Conservation (phyloP, 106 monocot genomes). For the Dendrobium huoshanense region DNA sequence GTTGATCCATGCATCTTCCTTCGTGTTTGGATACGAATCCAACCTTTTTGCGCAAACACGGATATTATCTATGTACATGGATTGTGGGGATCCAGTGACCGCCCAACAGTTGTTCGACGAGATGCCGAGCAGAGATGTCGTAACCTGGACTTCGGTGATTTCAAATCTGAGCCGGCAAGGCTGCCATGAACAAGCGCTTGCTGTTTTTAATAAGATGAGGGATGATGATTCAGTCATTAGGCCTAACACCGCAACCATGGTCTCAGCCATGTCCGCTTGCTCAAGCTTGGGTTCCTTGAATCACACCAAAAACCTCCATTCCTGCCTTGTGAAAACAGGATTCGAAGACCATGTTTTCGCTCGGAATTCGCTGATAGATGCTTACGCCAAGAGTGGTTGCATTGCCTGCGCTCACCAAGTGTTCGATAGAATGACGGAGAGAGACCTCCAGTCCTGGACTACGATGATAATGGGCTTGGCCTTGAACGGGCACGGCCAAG, state of each 20-base stretch:
- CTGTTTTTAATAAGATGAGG: constrained; percentile 42
- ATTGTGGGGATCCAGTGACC: constrained; percentile 9
- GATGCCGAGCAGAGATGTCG: constrained; percentile 37
- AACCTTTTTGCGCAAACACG: constrained; percentile 48
- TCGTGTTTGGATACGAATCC: constrained; percentile 20
- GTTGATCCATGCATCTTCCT: constrained; percentile 28
- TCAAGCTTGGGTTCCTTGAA: constrained; percentile 35
- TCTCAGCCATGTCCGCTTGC: constrained; percentile 37
- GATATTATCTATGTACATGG: constrained; percentile 29
- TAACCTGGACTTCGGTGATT: constrained; percentile 42
- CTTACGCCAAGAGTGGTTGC: constrained; percentile 56
- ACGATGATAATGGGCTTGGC: constrained; percentile 46
- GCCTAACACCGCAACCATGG: constrained; percentile 45
- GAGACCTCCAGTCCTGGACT: constrained; percentile 57
- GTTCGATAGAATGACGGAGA: constrained; percentile 29
- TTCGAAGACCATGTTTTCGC: constrained; percentile 28
- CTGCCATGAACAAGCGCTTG: constrained; percentile 22
- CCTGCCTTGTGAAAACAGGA: constrained; percentile 36
- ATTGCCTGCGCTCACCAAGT: constrained; percentile 15
- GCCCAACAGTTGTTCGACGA: constrained; percentile 25
- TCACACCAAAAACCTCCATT: constrained; percentile 34
- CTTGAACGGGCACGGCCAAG: constrained; percentile 31
- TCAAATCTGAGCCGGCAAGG: constrained; percentile 28
- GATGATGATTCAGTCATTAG: neutral
- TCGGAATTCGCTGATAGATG: constrained; percentile 51